Base-by-base conservation (phyloP, 257 asterid species). In the Perilla frutescens region DNA sequence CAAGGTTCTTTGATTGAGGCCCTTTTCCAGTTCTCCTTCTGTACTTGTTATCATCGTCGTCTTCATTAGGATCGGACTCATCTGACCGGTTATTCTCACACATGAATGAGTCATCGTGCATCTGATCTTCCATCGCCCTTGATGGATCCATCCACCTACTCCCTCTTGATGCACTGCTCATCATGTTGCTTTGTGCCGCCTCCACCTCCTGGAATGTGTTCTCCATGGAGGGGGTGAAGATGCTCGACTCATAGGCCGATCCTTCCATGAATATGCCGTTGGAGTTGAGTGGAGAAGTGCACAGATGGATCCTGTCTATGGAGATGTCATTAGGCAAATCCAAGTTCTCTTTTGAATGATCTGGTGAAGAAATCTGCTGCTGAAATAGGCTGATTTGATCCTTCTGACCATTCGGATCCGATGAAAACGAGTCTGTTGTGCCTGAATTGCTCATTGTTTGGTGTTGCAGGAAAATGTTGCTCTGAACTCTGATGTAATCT, bases 1-100 rank as follows among this genome's bases (percentile, higher is more conserved):
- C 49, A 2, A 92, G 96, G 39, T 92, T 92, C 77, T 92, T 92
- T 5, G 93, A 86, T 63, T 82, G 93, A 56, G 86, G 85, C 29
- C 92, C 93, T 71, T 90, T 90, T 39, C 92, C 95, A 4, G 64
- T 83, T 68, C 96, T 86, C 66, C 87, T 81, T 50, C 96, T 59
- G 9, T 81, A 83, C 83, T 81, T 90, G 7, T 78, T 70, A 44
- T 85, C 91, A 41, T 87, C 94, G 10, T 90, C 96, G 3, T 88
- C 96, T 1, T 91, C 96, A 53, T 87, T 88, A 6, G 76, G 91
- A 78, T 88, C 96, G 32, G 90, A 88, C 3, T 90, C 96, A 64
- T 92, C 90, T 13, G 96, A 87, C 6, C 84, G 76, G 75, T 75
- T 86, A 12, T 77, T 82, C 32, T 86, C 91, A 20, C 88, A 83